Conservation (phyloP, 495 filamentous ascomycete genomes). For the Endocarpon pusillum region DNA sequence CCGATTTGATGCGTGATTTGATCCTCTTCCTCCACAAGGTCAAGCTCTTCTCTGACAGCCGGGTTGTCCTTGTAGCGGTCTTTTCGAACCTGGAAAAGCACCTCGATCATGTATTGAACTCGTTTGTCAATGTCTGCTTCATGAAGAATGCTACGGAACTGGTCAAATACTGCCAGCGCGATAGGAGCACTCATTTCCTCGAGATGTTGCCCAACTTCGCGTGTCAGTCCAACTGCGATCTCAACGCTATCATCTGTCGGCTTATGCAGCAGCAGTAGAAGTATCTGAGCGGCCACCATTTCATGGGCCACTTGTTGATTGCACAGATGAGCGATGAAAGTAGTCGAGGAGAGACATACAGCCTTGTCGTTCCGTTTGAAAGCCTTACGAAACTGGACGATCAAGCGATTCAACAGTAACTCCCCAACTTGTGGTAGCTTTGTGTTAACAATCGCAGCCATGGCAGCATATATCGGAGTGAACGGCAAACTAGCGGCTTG, state of each 20-base stretch:
- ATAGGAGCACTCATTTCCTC: slow-evolving; percentile 86
- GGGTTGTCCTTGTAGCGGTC: slow-evolving; percentile 92
- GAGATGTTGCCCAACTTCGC: slow-evolving; percentile 81
- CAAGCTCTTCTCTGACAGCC: slow-evolving; percentile 78
- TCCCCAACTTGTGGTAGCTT: slow-evolving; percentile 92
- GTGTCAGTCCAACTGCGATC: slow-evolving; percentile 81
- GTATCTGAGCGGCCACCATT: slow-evolving; percentile 76
- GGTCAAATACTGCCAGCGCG: slow-evolving; percentile 79
- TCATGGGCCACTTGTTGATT: slow-evolving; percentile 95
- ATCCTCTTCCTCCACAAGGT: slow-evolving; percentile 92
- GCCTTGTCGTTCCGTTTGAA: slow-evolving; percentile 96
- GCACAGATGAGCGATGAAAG: slow-evolving; percentile 84
- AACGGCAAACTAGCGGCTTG: slow-evolving; percentile 94
- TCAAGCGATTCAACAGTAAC: slow-evolving; percentile 65
- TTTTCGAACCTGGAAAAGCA: slow-evolving; percentile 90
- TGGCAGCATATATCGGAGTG: slow-evolving; percentile 83
- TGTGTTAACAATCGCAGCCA: slow-evolving; percentile 93
- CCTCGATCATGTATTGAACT: slow-evolving; percentile 97
- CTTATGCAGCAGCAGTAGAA: slow-evolving; percentile 75
- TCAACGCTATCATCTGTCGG: slow-evolving; percentile 97
- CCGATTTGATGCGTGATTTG: slow-evolving; percentile 78
- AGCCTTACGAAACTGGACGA: slow-evolving; percentile 86
- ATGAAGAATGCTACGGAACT: slow-evolving; percentile 85
- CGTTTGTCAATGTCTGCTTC: slow-evolving; percentile 92
- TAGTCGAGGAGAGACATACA: slow-evolving; percentile 77